These are phyloP conservation scores for Ochetophila trinervis DNA, from an alignment of 306 rosid genomes.

Conservation along the genomic window DNA sequence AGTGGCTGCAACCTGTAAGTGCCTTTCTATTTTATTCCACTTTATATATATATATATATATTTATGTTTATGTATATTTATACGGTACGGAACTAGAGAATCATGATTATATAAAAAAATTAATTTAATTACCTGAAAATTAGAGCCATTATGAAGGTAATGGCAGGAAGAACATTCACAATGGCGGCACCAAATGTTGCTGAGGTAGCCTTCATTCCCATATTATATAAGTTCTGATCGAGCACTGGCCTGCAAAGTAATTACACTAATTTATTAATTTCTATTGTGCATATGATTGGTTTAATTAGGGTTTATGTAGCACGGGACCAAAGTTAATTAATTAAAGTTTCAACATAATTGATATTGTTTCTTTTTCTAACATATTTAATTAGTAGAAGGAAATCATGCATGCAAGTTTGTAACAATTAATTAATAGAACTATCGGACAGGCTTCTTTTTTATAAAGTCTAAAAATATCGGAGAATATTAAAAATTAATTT, in stretches of 20 bases:
- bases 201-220: constrained; percentile 90
- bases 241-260: constrained; percentile 69
- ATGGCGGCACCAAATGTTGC: constrained; percentile 89
- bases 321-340: neutral
- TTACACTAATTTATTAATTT: neutral
- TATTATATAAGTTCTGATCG: constrained; percentile 82
- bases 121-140: constrained; percentile 59
- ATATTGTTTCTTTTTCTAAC: no score
- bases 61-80: no score
- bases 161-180: constrained; percentile 82
- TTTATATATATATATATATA: no score
- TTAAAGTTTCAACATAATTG: no score
- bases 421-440: no score
- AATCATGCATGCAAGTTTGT: no score
- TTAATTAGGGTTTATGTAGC: neutral
- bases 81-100: neutral
- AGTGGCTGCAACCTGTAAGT: neutral
- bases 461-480: no score
- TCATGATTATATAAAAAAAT: neutral
- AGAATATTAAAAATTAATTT: no score
- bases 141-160: constrained; percentile 88
- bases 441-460: no score
- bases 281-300: neutral
- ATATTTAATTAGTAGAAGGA: no score
- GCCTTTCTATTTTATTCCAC: constrained; percentile 2